phyloP scores from a whole-genome alignment of 176 grass and related monocot genomes.

The Melocanna baccifera region DNA sequence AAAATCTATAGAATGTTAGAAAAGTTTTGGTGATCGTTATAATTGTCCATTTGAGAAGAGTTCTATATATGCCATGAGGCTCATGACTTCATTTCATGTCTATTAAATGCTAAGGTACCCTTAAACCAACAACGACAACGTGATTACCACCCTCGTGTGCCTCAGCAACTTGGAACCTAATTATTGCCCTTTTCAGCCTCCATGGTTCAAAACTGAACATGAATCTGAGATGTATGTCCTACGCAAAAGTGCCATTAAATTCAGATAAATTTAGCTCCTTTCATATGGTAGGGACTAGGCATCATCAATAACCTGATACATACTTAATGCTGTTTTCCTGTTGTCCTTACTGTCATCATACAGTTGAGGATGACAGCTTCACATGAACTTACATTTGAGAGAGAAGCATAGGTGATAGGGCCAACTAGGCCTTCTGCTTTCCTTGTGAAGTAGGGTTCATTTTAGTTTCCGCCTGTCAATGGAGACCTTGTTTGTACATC shows the following conservation, averaged over 20 bases:
- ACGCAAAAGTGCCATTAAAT: constrained; percentile 50
- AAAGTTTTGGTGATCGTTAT: constrained; percentile 15
- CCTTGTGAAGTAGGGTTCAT: neutral
- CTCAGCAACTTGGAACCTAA: constrained; percentile 53
- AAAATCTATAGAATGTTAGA: constrained; percentile 31
- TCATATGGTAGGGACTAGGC: constrained; percentile 29
- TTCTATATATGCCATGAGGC: constrained; percentile 20
- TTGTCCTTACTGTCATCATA: constrained; percentile 22
- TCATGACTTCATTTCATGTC: constrained; percentile 43
- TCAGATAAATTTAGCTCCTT: constrained; percentile 33
- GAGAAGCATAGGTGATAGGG: neutral
- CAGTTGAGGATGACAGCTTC: constrained; percentile 30
- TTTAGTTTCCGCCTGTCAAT: constrained; percentile 25
- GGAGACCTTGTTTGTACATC: constrained; percentile 3
- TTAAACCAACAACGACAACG: constrained; percentile 49
- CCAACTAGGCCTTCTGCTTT: constrained; percentile 21
- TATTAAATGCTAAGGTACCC: constrained; percentile 46
- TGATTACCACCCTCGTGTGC: constrained; percentile 52
- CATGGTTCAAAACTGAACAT: constrained; percentile 48
- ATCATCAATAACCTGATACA: constrained; percentile 35
- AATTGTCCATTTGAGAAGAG: constrained; percentile 12
- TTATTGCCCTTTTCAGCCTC: constrained; percentile 54
- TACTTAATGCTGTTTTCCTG: constrained; percentile 34
- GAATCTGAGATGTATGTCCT: constrained; percentile 54
- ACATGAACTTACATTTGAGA: constrained; percentile 9